Conservation (phyloP, 495 filamentous ascomycete genomes). For the Xylaria intraflava region DNA sequence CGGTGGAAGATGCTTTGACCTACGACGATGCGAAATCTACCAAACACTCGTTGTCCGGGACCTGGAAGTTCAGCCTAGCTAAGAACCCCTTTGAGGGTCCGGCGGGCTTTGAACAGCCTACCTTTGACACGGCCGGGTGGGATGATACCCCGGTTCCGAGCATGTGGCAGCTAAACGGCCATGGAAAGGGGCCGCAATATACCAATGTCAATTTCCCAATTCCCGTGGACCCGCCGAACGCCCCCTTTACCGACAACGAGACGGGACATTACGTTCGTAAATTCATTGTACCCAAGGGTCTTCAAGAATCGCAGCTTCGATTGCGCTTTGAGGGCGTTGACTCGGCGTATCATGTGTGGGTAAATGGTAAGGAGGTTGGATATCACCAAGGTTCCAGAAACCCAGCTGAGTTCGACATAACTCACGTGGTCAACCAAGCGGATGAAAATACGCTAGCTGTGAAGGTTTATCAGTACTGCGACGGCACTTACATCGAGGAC, state of each 20-base stretch:
- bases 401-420: slow-evolving; percentile 57
- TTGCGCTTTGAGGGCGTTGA: slow-evolving; percentile 63
- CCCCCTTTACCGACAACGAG: slow-evolving; percentile 51
- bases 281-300: slow-evolving; percentile 43
- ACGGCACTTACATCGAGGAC: slow-evolving; percentile 60
- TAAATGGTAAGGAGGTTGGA: slow-evolving; percentile 52
- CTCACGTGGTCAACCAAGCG: slow-evolving; percentile 31
- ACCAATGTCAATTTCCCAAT: slow-evolving; percentile 57
- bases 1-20: slow-evolving; percentile 19
- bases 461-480: slow-evolving; percentile 56
- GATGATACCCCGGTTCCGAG: slow-evolving; percentile 51
- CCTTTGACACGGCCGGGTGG: slow-evolving; percentile 33
- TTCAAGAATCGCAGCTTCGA: slow-evolving; percentile 41
- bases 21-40: slow-evolving; percentile 24
- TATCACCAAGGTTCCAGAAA: slow-evolving; percentile 61
- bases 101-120: slow-evolving; percentile 23
- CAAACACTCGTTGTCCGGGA: slow-evolving; percentile 43
- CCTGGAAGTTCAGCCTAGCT: slow-evolving; percentile 55
- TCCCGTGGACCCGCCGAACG: slow-evolving; percentile 51
- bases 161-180: slow-evolving; percentile 61
- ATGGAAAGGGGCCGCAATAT: slow-evolving; percentile 51
- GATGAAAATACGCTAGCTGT: slow-evolving; percentile 48
- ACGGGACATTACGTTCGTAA: slow-evolving; percentile 54
- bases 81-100: slow-evolving; percentile 43
- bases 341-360: slow-evolving; percentile 58